Evolutionary conservation across 2,329 filamentous ascomycete species (phyloP).

Genomic region (Huntiella bhutanensis): DNA sequence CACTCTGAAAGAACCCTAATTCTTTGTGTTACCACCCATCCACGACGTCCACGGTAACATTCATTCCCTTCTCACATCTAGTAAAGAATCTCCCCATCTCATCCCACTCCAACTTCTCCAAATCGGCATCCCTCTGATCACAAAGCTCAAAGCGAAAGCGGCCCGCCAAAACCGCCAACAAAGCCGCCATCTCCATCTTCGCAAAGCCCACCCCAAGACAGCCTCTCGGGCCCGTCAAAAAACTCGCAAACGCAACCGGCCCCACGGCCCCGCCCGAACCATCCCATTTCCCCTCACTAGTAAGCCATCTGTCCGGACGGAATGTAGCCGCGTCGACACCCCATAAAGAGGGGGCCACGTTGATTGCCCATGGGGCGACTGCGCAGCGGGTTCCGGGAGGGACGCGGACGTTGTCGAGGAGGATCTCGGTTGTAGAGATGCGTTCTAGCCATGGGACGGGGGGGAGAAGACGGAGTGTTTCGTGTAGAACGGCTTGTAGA

Average conservation of each 20-base stretch:
- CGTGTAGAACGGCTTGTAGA: constrained; percentile 59
- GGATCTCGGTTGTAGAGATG: constrained; percentile 42
- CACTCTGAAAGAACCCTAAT: neutral
- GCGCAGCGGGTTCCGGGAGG: constrained; percentile 53
- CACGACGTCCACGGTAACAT: constrained; percentile 46
- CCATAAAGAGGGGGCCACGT: constrained; percentile 53
- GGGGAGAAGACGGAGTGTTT: constrained; percentile 53
- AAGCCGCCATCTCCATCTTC: constrained; percentile 64
- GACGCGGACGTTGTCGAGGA: constrained; percentile 43
- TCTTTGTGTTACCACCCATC: constrained; percentile 37
- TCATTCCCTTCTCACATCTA: constrained; percentile 53
- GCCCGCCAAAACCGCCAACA: constrained; percentile 61
- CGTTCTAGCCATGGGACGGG: constrained; percentile 57
- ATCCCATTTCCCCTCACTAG: constrained; percentile 41
- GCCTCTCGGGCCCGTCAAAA: constrained; percentile 67
- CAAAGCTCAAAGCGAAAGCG: constrained; percentile 45
- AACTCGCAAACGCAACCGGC: constrained; percentile 65
- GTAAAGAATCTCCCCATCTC: constrained; percentile 55
- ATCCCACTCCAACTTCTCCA: constrained; percentile 39
- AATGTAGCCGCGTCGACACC: constrained; percentile 57
- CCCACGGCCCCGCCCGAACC: constrained; percentile 44
- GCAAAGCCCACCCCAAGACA: constrained; percentile 76
- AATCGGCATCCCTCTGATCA: constrained; percentile 33
- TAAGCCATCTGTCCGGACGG: constrained; percentile 31
- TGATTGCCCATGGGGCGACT: constrained; percentile 46